A percentile compares a stretch with the other conserved stretches of the same genome.
Evolutionary conservation across 495 filamentous ascomycete species (phyloP).

Genomic region (Evernia prunastri): DNA sequence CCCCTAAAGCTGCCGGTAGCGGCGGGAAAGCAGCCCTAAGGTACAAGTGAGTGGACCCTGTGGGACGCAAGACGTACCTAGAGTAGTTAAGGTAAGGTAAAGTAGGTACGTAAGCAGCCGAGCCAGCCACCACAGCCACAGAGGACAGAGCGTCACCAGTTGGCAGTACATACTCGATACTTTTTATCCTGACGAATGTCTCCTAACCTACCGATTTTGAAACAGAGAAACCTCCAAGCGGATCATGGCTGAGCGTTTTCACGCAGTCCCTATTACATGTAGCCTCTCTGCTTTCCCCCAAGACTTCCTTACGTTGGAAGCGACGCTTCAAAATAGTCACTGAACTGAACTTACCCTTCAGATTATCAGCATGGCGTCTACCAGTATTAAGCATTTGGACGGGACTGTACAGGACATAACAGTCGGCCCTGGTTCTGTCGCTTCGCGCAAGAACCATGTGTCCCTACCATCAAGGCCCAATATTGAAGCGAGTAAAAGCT

Average conservation of each 20-base stretch:
- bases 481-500: slow-evolving; percentile 7
- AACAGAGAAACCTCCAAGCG: not conserved
- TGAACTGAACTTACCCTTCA: not conserved
- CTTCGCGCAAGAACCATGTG: not conserved
- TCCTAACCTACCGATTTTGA: not conserved
- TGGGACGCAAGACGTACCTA: not conserved
- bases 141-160: no score
- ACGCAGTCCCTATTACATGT: not conserved
- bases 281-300: not conserved
- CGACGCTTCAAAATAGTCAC: not conserved
- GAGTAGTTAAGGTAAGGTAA: no score
- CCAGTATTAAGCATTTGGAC: slow-evolving; percentile 4
- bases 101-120: no score
- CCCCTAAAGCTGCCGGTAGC: slow-evolving; percentile 1
- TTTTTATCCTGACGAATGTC: not conserved
- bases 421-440: not conserved
- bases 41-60: not conserved
- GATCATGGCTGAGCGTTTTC: not conserved
- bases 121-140: not conserved
- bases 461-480: slow-evolving; percentile 11
- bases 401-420: slow-evolving; percentile 9
- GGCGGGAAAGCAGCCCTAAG: not conserved
- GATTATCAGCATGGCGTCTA: not conserved
- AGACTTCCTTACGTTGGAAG: not conserved
- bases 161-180: no score